Evolutionary conservation across 805 yeast genomes (phyloP).

Genomic region (Saturnispora kantuleensis): DNA sequence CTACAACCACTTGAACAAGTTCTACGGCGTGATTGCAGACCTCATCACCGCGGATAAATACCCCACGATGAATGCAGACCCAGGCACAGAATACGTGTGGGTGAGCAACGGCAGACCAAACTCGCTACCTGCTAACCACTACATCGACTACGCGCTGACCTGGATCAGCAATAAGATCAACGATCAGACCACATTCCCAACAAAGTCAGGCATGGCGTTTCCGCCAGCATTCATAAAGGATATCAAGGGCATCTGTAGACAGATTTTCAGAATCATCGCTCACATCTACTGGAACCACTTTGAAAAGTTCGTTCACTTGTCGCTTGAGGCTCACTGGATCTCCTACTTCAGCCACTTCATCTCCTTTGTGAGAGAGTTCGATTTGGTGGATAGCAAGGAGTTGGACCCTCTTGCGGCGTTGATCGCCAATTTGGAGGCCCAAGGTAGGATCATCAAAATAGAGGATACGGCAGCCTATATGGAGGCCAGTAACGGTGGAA

Average conservation of each 20-base stretch:
- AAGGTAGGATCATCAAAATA: constrained; percentile 57
- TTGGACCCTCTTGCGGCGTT: constrained; percentile 68
- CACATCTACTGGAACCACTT: constrained; percentile 92
- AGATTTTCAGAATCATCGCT: constrained; percentile 92
- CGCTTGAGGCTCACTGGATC: constrained; percentile 96
- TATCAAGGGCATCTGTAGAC: constrained; percentile 77
- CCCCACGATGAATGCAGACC: constrained; percentile 95
- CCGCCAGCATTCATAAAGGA: constrained; percentile 78
- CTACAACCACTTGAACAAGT: constrained; percentile 74
- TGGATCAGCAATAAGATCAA: constrained; percentile 85
- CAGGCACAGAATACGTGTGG: constrained; percentile 86
- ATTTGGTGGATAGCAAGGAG: constrained; percentile 68
- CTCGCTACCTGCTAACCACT: constrained; percentile 84
- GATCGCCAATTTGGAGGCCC: constrained; percentile 71
- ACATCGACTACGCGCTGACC: constrained; percentile 81
- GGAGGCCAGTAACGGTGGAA: constrained; percentile 4
- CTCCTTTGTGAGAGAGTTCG: constrained; percentile 77
- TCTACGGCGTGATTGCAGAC: constrained; percentile 84
- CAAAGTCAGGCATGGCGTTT: constrained; percentile 80
- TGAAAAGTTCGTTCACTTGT: constrained; percentile 83
- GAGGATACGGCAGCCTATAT: constrained; percentile 7
- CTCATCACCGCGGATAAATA: constrained; percentile 82
- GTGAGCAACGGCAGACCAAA: constrained; percentile 60
- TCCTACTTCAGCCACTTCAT: constrained; percentile 93
- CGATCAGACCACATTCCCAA: constrained; percentile 87